Conservation (phyloP, 192 early-diverging fungal genomes). For the Mycoemilia scoparia region DNA sequence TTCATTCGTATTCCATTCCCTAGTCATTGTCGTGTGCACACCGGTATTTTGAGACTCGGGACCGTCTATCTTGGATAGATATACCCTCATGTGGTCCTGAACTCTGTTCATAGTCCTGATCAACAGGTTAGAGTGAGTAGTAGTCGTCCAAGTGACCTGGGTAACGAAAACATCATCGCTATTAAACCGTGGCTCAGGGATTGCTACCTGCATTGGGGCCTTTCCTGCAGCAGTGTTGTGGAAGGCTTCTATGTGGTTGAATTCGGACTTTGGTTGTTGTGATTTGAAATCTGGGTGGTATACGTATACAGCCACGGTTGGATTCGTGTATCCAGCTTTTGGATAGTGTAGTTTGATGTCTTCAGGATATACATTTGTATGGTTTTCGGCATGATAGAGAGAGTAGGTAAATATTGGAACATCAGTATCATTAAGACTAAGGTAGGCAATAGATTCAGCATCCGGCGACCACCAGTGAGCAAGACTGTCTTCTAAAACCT, state of each 20-base stretch:
- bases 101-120: conserved; percentile 77
- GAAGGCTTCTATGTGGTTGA: no score
- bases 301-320: conserved; percentile 55
- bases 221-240: conserved; percentile 1
- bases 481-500: conserved; percentile 47
- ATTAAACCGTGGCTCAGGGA: conserved; percentile 16
- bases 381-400: conserved; percentile 43
- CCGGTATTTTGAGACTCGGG: no score
- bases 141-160: conserved; percentile 67
- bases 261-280: conserved; percentile 18
- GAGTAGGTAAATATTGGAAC: conserved; percentile 67
- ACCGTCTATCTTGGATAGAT: conserved; percentile 31
- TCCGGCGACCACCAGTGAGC: conserved; percentile 85
- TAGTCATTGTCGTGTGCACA: conserved; percentile 26
- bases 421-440: conserved; percentile 69
- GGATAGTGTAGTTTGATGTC: conserved; percentile 71
- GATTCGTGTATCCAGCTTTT: conserved; percentile 75
- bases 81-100: conserved; percentile 62
- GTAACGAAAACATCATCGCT: conserved; percentile 59
- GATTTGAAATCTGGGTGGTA: conserved; percentile 33
- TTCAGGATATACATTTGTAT: conserved; percentile 41
- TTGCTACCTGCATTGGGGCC: conserved; percentile 1
- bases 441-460: conserved; percentile 50
- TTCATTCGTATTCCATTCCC: conserved; percentile 37
- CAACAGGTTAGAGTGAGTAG: conserved; percentile 36